Evolutionary conservation across 345 rosid species (phyloP), one percentile per base, ranked within the genome.

Genomic region (Populus simonii): DNA sequence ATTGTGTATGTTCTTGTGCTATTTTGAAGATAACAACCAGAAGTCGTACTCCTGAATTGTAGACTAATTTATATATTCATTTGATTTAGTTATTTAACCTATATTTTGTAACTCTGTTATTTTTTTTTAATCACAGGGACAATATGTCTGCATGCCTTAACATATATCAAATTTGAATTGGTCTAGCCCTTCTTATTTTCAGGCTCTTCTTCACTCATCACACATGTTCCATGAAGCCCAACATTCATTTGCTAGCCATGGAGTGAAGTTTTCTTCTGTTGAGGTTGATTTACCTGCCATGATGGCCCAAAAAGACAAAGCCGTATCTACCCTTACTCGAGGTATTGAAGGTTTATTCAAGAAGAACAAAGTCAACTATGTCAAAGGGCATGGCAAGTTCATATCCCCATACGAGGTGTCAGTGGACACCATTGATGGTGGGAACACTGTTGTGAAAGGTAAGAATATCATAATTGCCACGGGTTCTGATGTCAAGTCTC

Each of bases 151-250:
- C 38, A 66, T 74, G 20, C 12, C n/a, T 5, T 63, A 63, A 82
- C 68, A 35, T 79, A 15, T 61, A 55, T 20, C 29, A 10, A 35
- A 3, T 51, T 53, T 23, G 13, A 22, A 36, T 63, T 71, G 4
- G 23, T 45, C 12, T n/a, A 25, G 67, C 49, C 81, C 39, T 66
- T 45, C 57, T 62, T 63, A 20, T 33, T 41, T 75, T 39, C 86
- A 96, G 99, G 99, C 99, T 1, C 94, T 96, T 77, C 97, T 96
- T 83, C 99, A 96, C 89, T 96, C 99, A 7, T 94, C 99, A 59
- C 99, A 96, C 87, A 96, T 94, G 97, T 96, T 81, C 82, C 97
- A 94, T 75, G 97, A 96, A 87, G 99, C 99, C 61, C 78, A 76
- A 76, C 98, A 96, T 80, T 87, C 97, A 49, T 96, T 96, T 22